Evolutionary conservation across 2,329 filamentous ascomycete genomes (phyloP).

Genomic region (Cladosporium sp.): DNA sequence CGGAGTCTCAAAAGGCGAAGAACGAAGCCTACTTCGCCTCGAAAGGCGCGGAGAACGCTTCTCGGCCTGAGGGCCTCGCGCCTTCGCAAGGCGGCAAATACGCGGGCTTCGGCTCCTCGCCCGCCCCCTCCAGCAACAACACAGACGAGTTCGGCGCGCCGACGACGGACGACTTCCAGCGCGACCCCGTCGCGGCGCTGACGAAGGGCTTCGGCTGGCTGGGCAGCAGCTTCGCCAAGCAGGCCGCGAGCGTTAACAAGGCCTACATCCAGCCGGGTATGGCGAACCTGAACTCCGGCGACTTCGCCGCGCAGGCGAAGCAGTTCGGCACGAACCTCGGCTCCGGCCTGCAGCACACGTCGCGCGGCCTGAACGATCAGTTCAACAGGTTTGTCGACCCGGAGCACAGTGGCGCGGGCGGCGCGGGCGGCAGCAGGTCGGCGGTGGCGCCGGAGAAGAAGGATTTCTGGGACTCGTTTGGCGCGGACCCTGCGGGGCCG

Average conservation of each 20-base stretch:
- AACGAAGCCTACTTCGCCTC: conserved; percentile 89
- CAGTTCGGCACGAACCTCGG: conserved; percentile 44
- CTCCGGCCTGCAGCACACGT: conserved; percentile 58
- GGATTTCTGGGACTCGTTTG: conserved; percentile 91
- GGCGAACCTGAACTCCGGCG: conserved; percentile 63
- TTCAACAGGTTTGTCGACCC: conserved; percentile 81
- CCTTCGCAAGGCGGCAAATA: conserved; percentile 93
- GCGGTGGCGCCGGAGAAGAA: conserved; percentile 58
- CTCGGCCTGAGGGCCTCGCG: conserved; percentile 64
- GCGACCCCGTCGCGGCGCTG: conserved; percentile 80
- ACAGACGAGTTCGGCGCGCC: conserved; percentile 45
- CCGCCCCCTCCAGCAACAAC: conserved; percentile 40
- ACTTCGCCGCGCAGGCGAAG: conserved; percentile 54
- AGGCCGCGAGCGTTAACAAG: conserved; percentile 85
- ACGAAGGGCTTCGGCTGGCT: conserved; percentile 96
- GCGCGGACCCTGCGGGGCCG: conserved; percentile 52
- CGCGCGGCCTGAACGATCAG: conserved; percentile 68
- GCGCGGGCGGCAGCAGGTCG: conserved; percentile 6
- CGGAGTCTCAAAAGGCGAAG: conserved; percentile 45
- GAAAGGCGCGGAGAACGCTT: conserved; percentile 76
- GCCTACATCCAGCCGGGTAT: conserved; percentile 89
- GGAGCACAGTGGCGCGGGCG: conserved; percentile 13
- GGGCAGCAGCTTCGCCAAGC: conserved; percentile 77
- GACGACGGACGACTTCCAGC: conserved; percentile 80
- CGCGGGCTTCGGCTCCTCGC: conserved; percentile 77